Conservation (phyloP, 257 asterid species). For the Nicotiana obtusifolia region DNA sequence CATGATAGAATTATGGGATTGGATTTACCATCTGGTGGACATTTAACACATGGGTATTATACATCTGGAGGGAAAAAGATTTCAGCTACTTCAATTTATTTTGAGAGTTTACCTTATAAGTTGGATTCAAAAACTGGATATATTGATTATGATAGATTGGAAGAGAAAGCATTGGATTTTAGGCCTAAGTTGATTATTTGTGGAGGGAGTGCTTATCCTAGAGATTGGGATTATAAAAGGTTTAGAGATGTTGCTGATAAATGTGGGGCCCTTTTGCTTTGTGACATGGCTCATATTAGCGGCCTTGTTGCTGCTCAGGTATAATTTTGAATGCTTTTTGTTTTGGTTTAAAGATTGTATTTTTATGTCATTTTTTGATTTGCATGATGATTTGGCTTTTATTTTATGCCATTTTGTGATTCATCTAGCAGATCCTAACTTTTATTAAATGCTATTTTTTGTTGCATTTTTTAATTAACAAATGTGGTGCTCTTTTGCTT, state of each 20-base stretch:
- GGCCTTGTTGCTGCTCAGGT: conserved; percentile 49
- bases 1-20: conserved; percentile 44
- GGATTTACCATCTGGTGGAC: conserved; percentile 43
- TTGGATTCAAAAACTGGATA: conserved; percentile 26
- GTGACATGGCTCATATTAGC: conserved; percentile 43
- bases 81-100: conserved; percentile 38
- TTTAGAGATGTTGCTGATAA: conserved; percentile 40
- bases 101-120: conserved; percentile 43
- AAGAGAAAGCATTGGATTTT: conserved; percentile 42
- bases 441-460: too few species aligned
- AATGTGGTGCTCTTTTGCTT: too few species aligned
- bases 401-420: too few species aligned
- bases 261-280: conserved; percentile 38
- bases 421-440: too few species aligned
- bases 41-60: conserved; percentile 40
- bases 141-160: conserved; percentile 39
- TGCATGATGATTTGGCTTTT: too few species aligned
- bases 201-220: conserved; percentile 45
- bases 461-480: too few species aligned
- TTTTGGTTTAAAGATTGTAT: too few species aligned
- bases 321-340: not conserved
- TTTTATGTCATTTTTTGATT: not conserved
- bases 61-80: conserved; percentile 42
- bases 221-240: conserved; percentile 44
- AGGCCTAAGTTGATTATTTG: conserved; percentile 43